These are phyloP conservation scores for Talaromyces rugulosus DNA, from an alignment of 2,329 filamentous ascomycete genomes.

Conservation along the genomic window DNA sequence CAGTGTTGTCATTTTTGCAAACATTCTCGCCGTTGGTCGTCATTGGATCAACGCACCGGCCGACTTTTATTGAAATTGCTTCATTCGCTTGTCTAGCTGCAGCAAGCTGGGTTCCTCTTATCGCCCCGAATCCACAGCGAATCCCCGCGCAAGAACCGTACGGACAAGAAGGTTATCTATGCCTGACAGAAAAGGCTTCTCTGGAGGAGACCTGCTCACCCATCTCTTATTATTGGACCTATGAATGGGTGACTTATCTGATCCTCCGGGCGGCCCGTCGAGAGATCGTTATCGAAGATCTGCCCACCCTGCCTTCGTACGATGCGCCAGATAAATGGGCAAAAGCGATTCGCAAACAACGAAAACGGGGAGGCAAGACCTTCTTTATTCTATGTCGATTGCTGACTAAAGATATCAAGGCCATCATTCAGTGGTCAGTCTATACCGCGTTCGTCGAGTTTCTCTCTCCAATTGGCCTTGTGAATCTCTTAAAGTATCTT, in stretches of 20 bases:
- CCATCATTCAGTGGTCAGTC: conserved; percentile 25
- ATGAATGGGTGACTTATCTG: conserved; percentile 30
- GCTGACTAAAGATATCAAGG: conserved; percentile 22
- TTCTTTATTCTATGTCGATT: conserved; percentile 22
- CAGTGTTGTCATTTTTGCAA: conserved; percentile 19
- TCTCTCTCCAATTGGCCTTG: conserved; percentile 52
- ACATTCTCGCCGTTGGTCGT: conserved; percentile 22
- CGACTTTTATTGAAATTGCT: conserved; percentile 15
- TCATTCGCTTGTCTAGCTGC: conserved; percentile 17
- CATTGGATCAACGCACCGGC: conserved; percentile 18
- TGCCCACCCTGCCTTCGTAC: conserved; percentile 28
- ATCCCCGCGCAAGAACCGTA: conserved; percentile 16
- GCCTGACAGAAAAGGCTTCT: conserved; percentile 14
- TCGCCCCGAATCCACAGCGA: conserved; percentile 18
- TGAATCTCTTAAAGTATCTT: conserved; percentile 51
- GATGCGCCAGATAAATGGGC: conserved; percentile 26
- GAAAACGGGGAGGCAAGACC: conserved; percentile 24
- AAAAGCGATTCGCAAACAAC: conserved; percentile 20
- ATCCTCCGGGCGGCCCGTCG: conserved; percentile 25
- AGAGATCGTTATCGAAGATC: conserved; percentile 28
- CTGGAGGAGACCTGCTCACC: conserved; percentile 30
- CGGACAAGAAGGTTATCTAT: conserved; percentile 8
- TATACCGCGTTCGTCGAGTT: conserved; percentile 40
- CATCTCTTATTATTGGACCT: conserved; percentile 30
- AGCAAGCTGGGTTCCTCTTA: conserved; percentile 15